Conservation (phyloP, 2,329 filamentous ascomycete genomes). For the Chaetomium sp. region DNA sequence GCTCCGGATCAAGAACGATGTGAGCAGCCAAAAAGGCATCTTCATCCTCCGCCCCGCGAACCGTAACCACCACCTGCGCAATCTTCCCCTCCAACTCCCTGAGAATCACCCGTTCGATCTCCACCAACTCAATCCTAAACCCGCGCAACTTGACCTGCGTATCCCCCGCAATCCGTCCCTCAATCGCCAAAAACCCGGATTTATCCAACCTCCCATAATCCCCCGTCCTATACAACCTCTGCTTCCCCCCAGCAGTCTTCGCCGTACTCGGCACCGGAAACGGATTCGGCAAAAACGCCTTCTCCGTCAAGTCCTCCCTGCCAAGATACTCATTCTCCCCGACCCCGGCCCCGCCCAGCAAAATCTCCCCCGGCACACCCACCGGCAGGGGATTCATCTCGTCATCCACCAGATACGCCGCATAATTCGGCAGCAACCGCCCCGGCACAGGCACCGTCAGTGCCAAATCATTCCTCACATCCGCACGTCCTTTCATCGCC, state of each 20-base stretch:
- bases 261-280: slow-evolving; percentile 17
- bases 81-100: background rate
- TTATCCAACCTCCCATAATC: slow-evolving; percentile 29
- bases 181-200: slow-evolving; percentile 29
- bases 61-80: background rate
- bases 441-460: slow-evolving; percentile 16
- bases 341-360: slow-evolving; percentile 31
- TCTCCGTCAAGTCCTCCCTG: slow-evolving; percentile 16
- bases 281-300: slow-evolving; percentile 23
- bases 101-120: slow-evolving; percentile 27
- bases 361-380: slow-evolving; percentile 37
- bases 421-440: slow-evolving; percentile 30
- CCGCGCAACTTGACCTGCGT: slow-evolving; percentile 37
- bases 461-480: background rate
- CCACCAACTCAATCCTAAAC: slow-evolving; percentile 37
- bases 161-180: slow-evolving; percentile 33
- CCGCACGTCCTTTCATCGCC: slow-evolving; percentile 8
- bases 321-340: slow-evolving; percentile 28
- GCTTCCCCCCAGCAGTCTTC: slow-evolving; percentile 5
- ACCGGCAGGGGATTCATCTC: slow-evolving; percentile 30
- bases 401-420: slow-evolving; percentile 34
- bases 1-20: background rate
- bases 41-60: background rate
- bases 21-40: slow-evolving; percentile 1
- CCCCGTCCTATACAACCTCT: slow-evolving; percentile 32